A percentile compares a stretch with the other conserved stretches of the same genome.
Evolutionary conservation across 1,139 yeast genomes (phyloP).

Genomic region (Zygosaccharomyces pseudobailii): DNA sequence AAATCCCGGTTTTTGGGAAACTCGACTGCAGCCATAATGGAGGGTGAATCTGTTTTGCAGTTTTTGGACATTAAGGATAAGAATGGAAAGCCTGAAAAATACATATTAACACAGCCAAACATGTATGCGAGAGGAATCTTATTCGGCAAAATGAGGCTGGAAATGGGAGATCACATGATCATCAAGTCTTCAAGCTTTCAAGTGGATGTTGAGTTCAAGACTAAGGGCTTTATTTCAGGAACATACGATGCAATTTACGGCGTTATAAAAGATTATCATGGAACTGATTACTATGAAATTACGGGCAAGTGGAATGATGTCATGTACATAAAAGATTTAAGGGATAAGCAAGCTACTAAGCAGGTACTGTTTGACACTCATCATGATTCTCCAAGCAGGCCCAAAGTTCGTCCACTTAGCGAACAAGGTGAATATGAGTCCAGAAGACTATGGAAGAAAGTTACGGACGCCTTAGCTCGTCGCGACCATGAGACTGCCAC

Average conservation of each 20-base stretch:
- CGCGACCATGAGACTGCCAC: conserved; percentile 83
- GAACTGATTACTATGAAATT: conserved; percentile 58
- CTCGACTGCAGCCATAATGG: conserved; percentile 97
- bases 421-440: conserved; percentile 84
- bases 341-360: conserved; percentile 43
- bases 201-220: conserved; percentile 88
- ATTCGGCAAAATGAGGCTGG: conserved; percentile 84
- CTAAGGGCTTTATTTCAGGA: conserved; percentile 91
- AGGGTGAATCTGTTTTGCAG: conserved; percentile 73
- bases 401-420: conserved; percentile 67
- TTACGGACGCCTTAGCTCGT: conserved; percentile 66
- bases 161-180: conserved; percentile 85
- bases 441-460: conserved; percentile 75
- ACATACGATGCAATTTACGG: conserved; percentile 90
- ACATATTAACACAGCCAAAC: conserved; percentile 86
- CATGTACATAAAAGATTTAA: conserved; percentile 59
- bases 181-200: conserved; percentile 59
- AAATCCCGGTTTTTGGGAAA: conserved; percentile 86
- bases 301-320: conserved; percentile 93
- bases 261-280: conserved; percentile 48
- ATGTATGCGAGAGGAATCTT: conserved; percentile 92
- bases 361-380: conserved; percentile 60
- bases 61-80: conserved; percentile 55
- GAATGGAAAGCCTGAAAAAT: conserved; percentile 52
- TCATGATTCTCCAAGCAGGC: conserved; percentile 48